A percentile compares a stretch with the other conserved stretches of the same genome.
These are phyloP conservation scores for Kalmanozyma brasiliensis DNA, from an alignment of 1,284 basidiomycete genomes.

Conservation along the genomic window DNA sequence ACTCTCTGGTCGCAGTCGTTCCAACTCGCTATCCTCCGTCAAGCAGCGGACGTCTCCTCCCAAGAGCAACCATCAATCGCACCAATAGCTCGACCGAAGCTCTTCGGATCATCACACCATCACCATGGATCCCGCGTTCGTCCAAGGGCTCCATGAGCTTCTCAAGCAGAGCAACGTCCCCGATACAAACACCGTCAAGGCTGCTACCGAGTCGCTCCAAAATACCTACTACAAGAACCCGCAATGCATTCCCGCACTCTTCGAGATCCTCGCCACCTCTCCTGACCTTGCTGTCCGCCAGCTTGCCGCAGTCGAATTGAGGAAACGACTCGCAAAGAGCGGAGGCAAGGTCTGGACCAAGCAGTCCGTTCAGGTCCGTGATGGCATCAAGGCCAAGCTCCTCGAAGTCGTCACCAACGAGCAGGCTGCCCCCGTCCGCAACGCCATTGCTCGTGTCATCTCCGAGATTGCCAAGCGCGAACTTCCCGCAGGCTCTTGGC, in stretches of 20 bases:
- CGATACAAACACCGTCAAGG: conserved; percentile 65
- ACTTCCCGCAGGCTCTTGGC: conserved; percentile 84
- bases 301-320: conserved; percentile 95
- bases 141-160: conserved; percentile 63
- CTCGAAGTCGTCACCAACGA: conserved; percentile 84
- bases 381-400: conserved; percentile 86
- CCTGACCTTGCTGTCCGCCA: conserved; percentile 85
- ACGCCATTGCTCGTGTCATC: conserved; percentile 86
- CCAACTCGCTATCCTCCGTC: neutral
- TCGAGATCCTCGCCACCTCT: conserved; percentile 85
- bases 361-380: conserved; percentile 77
- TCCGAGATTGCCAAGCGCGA: conserved; percentile 93
- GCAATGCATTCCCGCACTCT: conserved; percentile 88
- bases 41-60: conserved; percentile 1
- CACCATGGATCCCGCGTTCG: conserved; percentile 51
- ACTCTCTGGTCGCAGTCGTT: conserved; percentile 12
- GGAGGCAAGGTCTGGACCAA: conserved; percentile 86
- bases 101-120: conserved; percentile 1
- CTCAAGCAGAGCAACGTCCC: conserved; percentile 66
- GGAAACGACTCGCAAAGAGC: conserved; percentile 87
- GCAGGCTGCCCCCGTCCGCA: conserved; percentile 78
- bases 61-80: conserved; percentile 1
- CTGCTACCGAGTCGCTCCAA: conserved; percentile 80
- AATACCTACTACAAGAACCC: conserved; percentile 80
- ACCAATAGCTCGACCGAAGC: conserved; percentile 14